These are phyloP conservation scores for Calycina herbarum DNA, from an alignment of 2,329 filamentous ascomycete genomes.

Conservation along the genomic window DNA sequence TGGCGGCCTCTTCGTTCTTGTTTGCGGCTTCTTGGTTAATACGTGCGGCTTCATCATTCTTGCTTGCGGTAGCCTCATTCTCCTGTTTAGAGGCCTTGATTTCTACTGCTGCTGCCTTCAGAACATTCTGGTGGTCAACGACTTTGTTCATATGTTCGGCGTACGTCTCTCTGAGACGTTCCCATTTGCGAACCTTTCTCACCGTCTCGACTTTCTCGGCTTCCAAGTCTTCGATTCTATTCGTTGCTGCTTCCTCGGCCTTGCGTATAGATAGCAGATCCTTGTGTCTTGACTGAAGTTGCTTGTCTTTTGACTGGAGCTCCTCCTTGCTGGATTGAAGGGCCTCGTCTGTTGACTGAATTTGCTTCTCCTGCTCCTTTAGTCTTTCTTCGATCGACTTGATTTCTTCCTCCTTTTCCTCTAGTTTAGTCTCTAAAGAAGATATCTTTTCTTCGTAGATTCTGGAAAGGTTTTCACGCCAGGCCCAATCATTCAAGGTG, in stretches of 20 bases:
- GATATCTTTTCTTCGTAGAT: constrained; percentile 1
- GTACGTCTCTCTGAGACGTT: constrained; percentile 32
- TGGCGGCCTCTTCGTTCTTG: background rate
- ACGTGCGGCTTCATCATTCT: background rate
- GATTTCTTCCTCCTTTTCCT: background rate
- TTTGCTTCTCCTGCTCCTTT: background rate
- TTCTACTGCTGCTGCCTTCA: constrained; percentile 22
- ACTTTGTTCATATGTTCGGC: constrained; percentile 39
- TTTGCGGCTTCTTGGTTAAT: background rate
- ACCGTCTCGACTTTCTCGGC: constrained; percentile 24
- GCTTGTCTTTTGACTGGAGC: background rate
- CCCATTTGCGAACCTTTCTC: constrained; percentile 30
- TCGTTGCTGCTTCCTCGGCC: constrained; percentile 4
- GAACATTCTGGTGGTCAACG: constrained; percentile 27
- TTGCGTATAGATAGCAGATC: constrained; percentile 12
- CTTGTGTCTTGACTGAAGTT: background rate
- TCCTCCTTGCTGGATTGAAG: background rate
- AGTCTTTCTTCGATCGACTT: background rate
- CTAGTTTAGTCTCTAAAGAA: background rate
- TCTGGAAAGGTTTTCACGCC: background rate
- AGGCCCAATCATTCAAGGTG: background rate
- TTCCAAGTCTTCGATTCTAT: constrained; percentile 21
- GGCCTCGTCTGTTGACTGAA: background rate
- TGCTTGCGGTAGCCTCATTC: background rate
- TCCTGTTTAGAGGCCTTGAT: constrained; percentile 10